Evolutionary conservation across 2,329 filamentous ascomycete species (phyloP).

Genomic region (Fusarium sp.): DNA sequence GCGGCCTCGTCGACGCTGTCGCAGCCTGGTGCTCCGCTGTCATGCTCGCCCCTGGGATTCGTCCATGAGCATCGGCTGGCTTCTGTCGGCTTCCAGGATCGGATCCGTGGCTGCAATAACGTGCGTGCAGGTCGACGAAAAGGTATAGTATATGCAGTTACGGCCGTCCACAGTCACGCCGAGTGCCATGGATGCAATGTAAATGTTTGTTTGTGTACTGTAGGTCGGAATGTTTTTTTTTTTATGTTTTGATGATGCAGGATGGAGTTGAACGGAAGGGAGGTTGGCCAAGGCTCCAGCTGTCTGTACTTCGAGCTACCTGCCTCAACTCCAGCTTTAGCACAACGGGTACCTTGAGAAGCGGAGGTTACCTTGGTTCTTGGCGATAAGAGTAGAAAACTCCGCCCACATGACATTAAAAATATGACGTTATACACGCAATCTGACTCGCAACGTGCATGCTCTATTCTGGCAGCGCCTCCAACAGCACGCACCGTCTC

Average conservation of each 20-base stretch:
- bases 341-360: neutral
- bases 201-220: neutral
- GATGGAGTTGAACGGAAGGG: neutral
- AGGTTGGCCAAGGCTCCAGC: neutral
- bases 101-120: constrained; percentile 5
- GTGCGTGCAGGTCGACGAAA: constrained; percentile 9
- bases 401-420: neutral
- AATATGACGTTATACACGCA: neutral
- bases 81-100: constrained; percentile 27
- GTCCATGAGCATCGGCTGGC: constrained; percentile 17
- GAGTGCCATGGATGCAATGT: neutral
- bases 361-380: neutral
- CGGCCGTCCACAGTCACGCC: neutral
- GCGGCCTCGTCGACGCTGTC: constrained; percentile 3
- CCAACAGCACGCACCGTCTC: neutral
- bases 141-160: neutral
- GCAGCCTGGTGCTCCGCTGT: constrained; percentile 18
- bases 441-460: neutral
- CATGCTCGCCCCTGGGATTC: constrained; percentile 7
- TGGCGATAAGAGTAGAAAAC: neutral
- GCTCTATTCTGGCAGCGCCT: neutral
- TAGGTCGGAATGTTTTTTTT: neutral
- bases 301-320: neutral
- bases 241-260: neutral
- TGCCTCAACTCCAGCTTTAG: neutral